Base-by-base conservation (phyloP, 768 basidiomycete species). In the Mrakia hoshinonis region DNA sequence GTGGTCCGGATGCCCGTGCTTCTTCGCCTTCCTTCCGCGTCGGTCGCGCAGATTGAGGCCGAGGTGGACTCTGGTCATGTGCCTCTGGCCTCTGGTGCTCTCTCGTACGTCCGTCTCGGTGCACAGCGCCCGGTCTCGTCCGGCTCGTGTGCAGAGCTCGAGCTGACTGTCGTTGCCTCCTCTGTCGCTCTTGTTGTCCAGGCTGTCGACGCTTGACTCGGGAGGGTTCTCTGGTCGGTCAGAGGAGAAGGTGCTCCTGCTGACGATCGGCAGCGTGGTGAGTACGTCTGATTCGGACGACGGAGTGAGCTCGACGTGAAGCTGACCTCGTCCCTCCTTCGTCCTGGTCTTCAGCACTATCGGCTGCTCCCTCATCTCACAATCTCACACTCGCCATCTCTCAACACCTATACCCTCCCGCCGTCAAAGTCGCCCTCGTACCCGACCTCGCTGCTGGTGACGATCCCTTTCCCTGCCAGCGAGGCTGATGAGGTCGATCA, bases 381-480 rank as follows among this genome's bases (percentile, higher is more conserved):
- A 11, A 22, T 72, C n/a, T 49, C 65, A 0, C 47, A 72, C 55
- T 72, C 70, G 4, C 22, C 65, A 1, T 18, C 65, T 29, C 55
- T 72, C 46, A 72, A 72, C 54, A 67, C 70, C 15, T 67, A 67
- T 55, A 67, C 66, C 31, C 65, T 72, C 3, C 70, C 70, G 15
- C 66, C 70, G 29, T 39, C 67, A 3, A n/a, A 39, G 1, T 46
- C 61, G 9, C 26, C 64, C 5, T 47, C 70, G 39, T 43, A 29
- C 4, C 55, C 70, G 15, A 24, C 26, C 18, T 31, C 70, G 7
- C 39, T 72, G 13, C 43, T 52, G 43, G 13, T 72, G 31, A 34
- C 58, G 4, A 22, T 72, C 15, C 70, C 70, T 26, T 67, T 72
- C 48, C 69, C 69, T 13, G 11, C 51, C 3, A n/a, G 31, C 4